These are phyloP conservation scores for Hortaea sp. DNA, from an alignment of 2,329 filamentous ascomycete species.

Conservation along the genomic window DNA sequence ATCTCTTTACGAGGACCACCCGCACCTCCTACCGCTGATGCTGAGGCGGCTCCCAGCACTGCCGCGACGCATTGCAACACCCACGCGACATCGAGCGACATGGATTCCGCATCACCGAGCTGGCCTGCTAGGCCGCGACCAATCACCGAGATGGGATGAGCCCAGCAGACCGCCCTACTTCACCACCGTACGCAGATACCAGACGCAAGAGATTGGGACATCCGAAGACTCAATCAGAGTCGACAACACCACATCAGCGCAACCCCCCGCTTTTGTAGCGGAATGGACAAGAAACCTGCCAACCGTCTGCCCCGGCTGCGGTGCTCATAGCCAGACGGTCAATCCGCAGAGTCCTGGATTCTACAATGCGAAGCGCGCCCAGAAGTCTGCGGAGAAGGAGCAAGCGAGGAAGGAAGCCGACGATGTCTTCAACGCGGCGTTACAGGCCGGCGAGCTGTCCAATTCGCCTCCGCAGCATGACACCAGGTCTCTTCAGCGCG, in stretches of 20 bases:
- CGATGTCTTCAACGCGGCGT: constrained; percentile 24
- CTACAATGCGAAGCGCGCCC: constrained; percentile 34
- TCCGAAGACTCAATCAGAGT: too few relatives aligned
- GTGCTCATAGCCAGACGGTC: constrained; percentile 48
- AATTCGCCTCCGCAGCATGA: too few relatives aligned
- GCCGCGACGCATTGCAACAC: background rate
- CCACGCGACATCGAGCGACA: background rate
- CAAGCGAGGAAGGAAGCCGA: constrained; percentile 24
- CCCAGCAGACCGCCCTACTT: too few relatives aligned
- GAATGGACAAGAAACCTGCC: constrained; percentile 12
- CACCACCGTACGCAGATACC: too few relatives aligned
- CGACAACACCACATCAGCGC: too few relatives aligned
- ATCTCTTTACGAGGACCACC: too few relatives aligned
- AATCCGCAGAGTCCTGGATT: constrained; percentile 47
- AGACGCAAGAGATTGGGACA: too few relatives aligned
- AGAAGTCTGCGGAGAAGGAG: constrained; percentile 11
- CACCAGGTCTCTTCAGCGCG: too few relatives aligned
- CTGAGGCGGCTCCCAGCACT: background rate
- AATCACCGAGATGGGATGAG: too few relatives aligned
- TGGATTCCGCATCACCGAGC: too few relatives aligned
- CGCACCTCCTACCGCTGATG: background rate
- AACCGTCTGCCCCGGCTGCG: constrained; percentile 49
- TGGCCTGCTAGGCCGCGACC: too few relatives aligned
- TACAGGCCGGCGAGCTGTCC: constrained; percentile 1
- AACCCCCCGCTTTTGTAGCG: too few relatives aligned